Base-by-base conservation (phyloP, 2,329 filamentous ascomycete species). In the Penicillium sp. region DNA sequence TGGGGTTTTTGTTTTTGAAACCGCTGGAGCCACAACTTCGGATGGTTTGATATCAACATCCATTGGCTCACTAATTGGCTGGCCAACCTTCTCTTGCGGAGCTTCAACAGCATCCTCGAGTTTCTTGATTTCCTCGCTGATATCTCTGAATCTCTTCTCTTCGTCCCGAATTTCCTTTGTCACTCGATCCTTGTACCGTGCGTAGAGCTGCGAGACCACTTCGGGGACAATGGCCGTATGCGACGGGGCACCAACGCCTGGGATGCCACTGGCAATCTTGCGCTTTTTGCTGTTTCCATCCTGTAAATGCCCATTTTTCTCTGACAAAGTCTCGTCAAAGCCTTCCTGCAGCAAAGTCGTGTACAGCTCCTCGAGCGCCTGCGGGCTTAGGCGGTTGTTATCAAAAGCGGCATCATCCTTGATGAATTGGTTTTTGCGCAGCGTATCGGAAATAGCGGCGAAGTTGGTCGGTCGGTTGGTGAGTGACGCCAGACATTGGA, bases 361-460 rank as follows among this genome's bases (percentile, higher is more conserved):
- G 71, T 95, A 97, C 52, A 94, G 81, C 67, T 88, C 83, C 72
- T 89, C 85, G 63, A 97, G 78, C 45, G 90, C 84, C 72, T 92
- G 89, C 7, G 91, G 85, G 48, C 80, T 88, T 69, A 97, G 76
- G 60, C 92, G 85, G 65, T 80, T 77, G 63, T 83, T 80, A 78
- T 96, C 88, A 76, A 88, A 96, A 33, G 81, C 81, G 46, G 79
- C 79, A 73, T 86, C 85, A 66, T 86, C 81, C 65, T 83, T 86
- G 69, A 97, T 80, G 60, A 91, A 79, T 18, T 83, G 78, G 70
- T 95, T 91, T 67, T 81, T 85, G 73, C 83, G 87, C 61, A 97
- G 83, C 59, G 87, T 76, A 62, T 88, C 82, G 58, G 91, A 91
- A 61, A 94, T 89, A 64, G 80, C 81, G 66, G 77, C 76, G 75